Base-by-base conservation (phyloP, 352 stramenopile genomes). In the Pythium aquatile region DNA sequence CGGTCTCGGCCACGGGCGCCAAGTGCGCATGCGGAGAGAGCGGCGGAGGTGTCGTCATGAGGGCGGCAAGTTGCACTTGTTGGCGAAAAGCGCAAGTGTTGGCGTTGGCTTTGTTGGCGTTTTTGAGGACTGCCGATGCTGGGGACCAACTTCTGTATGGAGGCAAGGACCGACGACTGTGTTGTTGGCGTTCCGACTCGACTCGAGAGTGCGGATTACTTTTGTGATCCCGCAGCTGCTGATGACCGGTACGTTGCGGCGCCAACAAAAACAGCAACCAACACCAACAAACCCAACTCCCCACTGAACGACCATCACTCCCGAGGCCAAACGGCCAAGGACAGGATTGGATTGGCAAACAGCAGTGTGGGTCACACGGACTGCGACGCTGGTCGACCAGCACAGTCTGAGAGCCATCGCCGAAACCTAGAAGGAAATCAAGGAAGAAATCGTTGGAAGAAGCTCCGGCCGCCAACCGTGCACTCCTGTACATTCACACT, bases 291-390 rank as follows among this genome's bases (percentile, higher is more conserved):
- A 35, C 33, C n/a, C 17, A 58, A 58, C 58, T 51, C 44, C 44
- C 44, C 44, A 51, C 44, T 28, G 17, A 35, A 37, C 3, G 56
- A 63, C 42, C 56, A 63, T 63, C 56, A 63, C 56, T 63, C 56
- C 52, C 29, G 1, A 10, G 55, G 33, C 11, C 28, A 58, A 59
- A 48, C 46, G 47, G 44, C 58, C 37, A 39, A 26, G 44, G n/a
- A 33, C 29, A 40, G 40, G 29, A 52, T 47, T 42, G 44, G 20
- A 26, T 39, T 28, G 42, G 46, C 56, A 29, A 44, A 53, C 26
- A 32, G 55, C 30, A 37, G 48, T 37, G 48, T 55, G 48, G 48
- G 26, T 26, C 48, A 55, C 48, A 61, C 30, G 53, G 16, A 11
- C 10, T 24, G 17, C 11, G 28, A 10, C 2, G 51, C 60, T 66